A percentile compares a stretch with the other conserved stretches of the same genome.
Evolutionary conservation across 495 filamentous ascomycete genomes (phyloP).

Genomic region (Pyronema domesticum): DNA sequence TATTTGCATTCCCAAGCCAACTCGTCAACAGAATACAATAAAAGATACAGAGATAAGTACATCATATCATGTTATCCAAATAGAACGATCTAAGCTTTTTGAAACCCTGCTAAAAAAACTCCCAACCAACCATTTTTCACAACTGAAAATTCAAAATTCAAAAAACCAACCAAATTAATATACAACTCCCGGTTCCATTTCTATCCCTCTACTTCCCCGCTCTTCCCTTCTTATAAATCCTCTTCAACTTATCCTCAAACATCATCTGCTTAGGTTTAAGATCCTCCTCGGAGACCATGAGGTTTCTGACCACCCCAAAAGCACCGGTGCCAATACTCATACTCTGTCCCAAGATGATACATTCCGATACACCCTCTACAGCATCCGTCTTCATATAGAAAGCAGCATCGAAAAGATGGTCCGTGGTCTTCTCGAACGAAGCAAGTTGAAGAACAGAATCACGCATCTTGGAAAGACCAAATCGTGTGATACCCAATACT

Average conservation of each 20-base stretch:
- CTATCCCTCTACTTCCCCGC: neutral
- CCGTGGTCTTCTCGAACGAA: conserved; percentile 95
- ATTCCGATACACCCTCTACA: conserved; percentile 86
- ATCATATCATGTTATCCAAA: too few relatives aligned
- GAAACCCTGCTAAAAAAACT: too few relatives aligned
- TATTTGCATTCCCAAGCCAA: too few relatives aligned
- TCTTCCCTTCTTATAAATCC: neutral
- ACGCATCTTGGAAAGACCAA: conserved; percentile 91
- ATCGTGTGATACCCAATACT: conserved; percentile 91
- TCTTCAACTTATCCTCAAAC: conserved; percentile 59
- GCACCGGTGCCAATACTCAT: conserved; percentile 82
- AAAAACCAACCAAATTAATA: too few relatives aligned
- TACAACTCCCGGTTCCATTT: too few relatives aligned
- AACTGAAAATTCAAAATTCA: too few relatives aligned
- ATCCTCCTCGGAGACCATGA: conserved; percentile 49
- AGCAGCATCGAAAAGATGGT: conserved; percentile 92
- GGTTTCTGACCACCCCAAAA: conserved; percentile 62
- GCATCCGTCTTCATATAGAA: conserved; percentile 71
- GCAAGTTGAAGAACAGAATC: conserved; percentile 88
- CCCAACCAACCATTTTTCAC: too few relatives aligned
- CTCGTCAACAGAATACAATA: too few relatives aligned
- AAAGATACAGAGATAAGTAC: too few relatives aligned
- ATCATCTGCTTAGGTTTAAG: conserved; percentile 44
- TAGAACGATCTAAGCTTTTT: too few relatives aligned
- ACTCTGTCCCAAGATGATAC: conserved; percentile 94